phyloP scores from a whole-genome alignment of 768 basidiomycete genomes.

The Leccinum olivaceopallidum region DNA sequence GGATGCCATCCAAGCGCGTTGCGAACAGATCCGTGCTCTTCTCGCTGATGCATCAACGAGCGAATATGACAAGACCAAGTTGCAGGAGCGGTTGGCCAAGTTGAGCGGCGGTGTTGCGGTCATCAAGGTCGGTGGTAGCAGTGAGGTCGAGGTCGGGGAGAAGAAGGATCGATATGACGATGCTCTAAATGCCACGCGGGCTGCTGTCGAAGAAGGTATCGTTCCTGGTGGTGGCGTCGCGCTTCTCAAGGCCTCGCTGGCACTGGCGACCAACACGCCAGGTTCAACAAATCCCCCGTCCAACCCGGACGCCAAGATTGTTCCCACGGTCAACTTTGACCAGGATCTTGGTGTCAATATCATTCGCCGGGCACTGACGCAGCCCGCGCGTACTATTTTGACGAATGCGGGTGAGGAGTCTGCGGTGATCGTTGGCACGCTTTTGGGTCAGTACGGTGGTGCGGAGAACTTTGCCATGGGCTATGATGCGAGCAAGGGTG shows the following conservation, averaged over 20 bases:
- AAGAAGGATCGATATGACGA: constrained; percentile 99
- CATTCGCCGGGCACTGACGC: constrained; percentile 81
- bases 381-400: constrained; percentile 86
- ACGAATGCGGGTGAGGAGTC: constrained; percentile 95
- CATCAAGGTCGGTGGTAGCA: constrained; percentile 94
- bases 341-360: constrained; percentile 95
- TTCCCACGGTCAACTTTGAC: constrained; percentile 91
- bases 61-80: constrained; percentile 92
- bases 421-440: constrained; percentile 87
- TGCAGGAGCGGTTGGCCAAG: constrained; percentile 97
- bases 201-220: constrained; percentile 98
- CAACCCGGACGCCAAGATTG: constrained; percentile 59
- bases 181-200: constrained; percentile 96
- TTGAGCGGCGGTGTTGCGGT: constrained; percentile 95
- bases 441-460: constrained; percentile 66
- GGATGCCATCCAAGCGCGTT: constrained; percentile 86
- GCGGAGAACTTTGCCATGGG: constrained; percentile 84
- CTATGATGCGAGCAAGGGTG: constrained; percentile 89
- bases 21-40: constrained; percentile 91
- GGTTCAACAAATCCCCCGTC: constrained; percentile 47
- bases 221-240: constrained; percentile 96
- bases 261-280: constrained; percentile 58
- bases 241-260: constrained; percentile 79
- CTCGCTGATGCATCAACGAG: constrained; percentile 81
- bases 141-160: constrained; percentile 96